Evolutionary conservation across 2,329 filamentous ascomycete genomes (phyloP), one percentile per base, ranked within the genome.

Genomic region (Lasiodiplodia citricola): DNA sequence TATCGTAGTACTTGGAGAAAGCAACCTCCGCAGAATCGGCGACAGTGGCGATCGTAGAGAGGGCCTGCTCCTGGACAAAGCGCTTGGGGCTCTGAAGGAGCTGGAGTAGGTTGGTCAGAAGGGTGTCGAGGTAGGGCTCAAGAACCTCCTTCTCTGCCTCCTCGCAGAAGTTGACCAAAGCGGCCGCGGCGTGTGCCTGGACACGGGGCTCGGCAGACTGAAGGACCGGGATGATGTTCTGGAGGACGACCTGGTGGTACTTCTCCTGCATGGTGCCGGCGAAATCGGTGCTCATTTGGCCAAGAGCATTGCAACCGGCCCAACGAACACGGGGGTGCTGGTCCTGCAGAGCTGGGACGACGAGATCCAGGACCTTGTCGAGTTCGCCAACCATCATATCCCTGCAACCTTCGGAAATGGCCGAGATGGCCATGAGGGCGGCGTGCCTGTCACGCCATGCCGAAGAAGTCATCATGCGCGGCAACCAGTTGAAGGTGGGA

Each of bases 281-380:
- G 80, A 99, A 99, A 78, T 99, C 96, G 38, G 96, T 99, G 83
- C 95, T 98, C 96, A 99, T 99, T 81, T 99, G 96, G 35, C 96
- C 96, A n/a, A 99, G 87, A 52, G 96, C 96, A 77, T 99, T 98
- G 84, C 96, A 99, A 41, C 94, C 96, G 65, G 96, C 96, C 90
- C 96, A 99, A 75, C 95, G 91, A 67, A 99, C 96, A 77, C 96
- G 92, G 51, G 96, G 92, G 77, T 99, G 96, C 50, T 92, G 87
- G 77, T 99, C 95, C 74, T 91, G 90, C 44, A 99, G 86, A 44
- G 95, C 92, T 18, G 96, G 96, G 62, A 97, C 89, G n/a, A 99
- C 95, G 68, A 99, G 87, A 72, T 97, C 93, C 58, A 99, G 86
- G 25, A 99, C 95, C 77, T 97, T 94, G 79, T 94, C 93, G 4